Conservation (phyloP, 805 yeast genomes). For the Spathaspora boniae region DNA sequence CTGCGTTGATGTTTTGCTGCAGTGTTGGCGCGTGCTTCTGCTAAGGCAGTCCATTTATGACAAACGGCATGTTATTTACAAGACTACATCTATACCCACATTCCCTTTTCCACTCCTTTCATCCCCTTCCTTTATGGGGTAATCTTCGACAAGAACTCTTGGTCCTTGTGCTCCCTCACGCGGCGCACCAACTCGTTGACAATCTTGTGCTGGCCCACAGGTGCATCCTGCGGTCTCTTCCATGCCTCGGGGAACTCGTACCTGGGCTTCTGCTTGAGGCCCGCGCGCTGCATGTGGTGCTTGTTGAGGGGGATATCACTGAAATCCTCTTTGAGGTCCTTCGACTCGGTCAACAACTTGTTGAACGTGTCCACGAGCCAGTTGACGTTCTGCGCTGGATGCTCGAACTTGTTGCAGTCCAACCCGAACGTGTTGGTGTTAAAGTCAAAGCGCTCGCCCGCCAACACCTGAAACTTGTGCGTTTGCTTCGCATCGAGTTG, state of each 20-base stretch:
- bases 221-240: slow-evolving; percentile 66
- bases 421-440: slow-evolving; percentile 58
- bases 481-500: slow-evolving; percentile 47
- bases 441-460: slow-evolving; percentile 74
- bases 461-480: slow-evolving; percentile 75
- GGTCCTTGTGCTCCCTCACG: slow-evolving; percentile 12
- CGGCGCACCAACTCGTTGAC: slow-evolving; percentile 29
- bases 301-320: slow-evolving; percentile 79
- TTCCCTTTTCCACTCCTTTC: neutral
- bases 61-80: neutral
- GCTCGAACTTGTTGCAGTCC: slow-evolving; percentile 60
- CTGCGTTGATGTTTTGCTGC: too few relatives aligned
- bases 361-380: slow-evolving; percentile 62
- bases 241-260: slow-evolving; percentile 73
- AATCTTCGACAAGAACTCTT: slow-evolving; percentile 1
- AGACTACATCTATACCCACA: neutral
- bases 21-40: too few relatives aligned
- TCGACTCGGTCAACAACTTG: slow-evolving; percentile 60
- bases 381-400: slow-evolving; percentile 84
- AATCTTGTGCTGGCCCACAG: slow-evolving; percentile 41
- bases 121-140: neutral
- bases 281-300: slow-evolving; percentile 50
- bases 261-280: slow-evolving; percentile 28
- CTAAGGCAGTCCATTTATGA: too few relatives aligned
- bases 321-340: slow-evolving; percentile 56